Evolutionary conservation across 306 rosid species (phyloP).

Genomic region (Castanea mollissima): DNA sequence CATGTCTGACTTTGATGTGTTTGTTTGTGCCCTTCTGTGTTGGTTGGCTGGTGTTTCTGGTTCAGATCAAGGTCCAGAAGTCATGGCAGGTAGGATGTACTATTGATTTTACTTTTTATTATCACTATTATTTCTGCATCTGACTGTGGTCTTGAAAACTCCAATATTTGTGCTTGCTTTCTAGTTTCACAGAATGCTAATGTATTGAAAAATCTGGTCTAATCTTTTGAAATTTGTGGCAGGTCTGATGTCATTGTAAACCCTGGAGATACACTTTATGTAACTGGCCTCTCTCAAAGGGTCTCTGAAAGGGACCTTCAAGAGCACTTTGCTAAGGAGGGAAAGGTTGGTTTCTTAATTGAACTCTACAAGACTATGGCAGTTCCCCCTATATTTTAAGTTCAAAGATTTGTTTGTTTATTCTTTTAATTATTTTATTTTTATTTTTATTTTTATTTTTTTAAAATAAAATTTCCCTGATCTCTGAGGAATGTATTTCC

Average conservation of each 20-base stretch:
- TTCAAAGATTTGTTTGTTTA: background rate
- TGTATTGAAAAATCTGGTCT: constrained; percentile 17
- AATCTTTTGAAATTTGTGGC: constrained; percentile 15
- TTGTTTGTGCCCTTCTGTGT: constrained; percentile 1
- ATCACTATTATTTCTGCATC: background rate
- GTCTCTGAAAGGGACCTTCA: constrained; percentile 86
- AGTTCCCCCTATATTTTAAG: background rate
- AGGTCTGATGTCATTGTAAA: constrained; percentile 48
- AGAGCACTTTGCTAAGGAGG: constrained; percentile 92
- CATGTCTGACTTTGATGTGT: constrained; percentile 5
- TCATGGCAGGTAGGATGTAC: constrained; percentile 60
- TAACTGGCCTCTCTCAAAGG: constrained; percentile 91
- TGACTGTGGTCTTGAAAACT: background rate
- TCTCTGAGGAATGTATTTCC: too few relatives aligned
- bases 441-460: too few relatives aligned
- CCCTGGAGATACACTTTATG: constrained; percentile 84
- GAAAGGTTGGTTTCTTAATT: constrained; percentile 56
- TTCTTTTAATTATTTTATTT: background rate
- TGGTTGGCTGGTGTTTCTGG: constrained; percentile 23
- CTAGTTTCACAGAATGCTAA: background rate
- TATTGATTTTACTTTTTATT: background rate
- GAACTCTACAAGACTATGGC: background rate
- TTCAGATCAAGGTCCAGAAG: constrained; percentile 86
- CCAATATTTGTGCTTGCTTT: background rate
- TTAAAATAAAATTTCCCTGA: too few relatives aligned